phyloP scores from a whole-genome alignment of 768 basidiomycete species.

The Suillus variegatus region DNA sequence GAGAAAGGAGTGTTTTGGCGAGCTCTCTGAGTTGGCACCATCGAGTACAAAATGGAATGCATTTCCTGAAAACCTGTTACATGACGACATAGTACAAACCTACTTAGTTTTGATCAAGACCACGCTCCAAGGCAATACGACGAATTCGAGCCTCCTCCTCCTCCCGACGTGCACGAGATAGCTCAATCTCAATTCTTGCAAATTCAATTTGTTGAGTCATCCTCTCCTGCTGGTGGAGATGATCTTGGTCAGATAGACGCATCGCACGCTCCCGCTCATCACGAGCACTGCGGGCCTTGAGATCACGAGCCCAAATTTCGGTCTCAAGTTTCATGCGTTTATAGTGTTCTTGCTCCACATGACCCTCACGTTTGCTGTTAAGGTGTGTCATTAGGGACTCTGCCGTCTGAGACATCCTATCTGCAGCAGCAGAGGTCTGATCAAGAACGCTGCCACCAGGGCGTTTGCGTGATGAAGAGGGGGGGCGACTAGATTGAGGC shows the following conservation, averaged over 20 bases:
- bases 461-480: not conserved
- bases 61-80: no score
- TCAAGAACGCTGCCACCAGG: not conserved
- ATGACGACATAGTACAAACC: not conserved
- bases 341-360: not conserved
- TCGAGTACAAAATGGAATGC: no score
- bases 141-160: not conserved
- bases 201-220: not conserved
- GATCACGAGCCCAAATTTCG: not conserved
- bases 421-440: not conserved
- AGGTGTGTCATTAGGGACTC: not conserved
- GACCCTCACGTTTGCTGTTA: not conserved
- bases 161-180: not conserved
- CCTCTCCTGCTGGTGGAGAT: not conserved
- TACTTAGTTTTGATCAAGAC: not conserved
- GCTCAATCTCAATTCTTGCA: not conserved
- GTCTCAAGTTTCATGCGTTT: not conserved
- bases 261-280: not conserved
- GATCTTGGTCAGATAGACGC: not conserved
- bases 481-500: not conserved
- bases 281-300: not conserved
- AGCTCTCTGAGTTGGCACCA: no score
- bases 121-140: not conserved
- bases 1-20: no score
- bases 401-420: not conserved